Evolutionary conservation across 176 grass and related monocot species (phyloP), one percentile per base, ranked within the genome.

Genomic region (Microstegium vimineum): DNA sequence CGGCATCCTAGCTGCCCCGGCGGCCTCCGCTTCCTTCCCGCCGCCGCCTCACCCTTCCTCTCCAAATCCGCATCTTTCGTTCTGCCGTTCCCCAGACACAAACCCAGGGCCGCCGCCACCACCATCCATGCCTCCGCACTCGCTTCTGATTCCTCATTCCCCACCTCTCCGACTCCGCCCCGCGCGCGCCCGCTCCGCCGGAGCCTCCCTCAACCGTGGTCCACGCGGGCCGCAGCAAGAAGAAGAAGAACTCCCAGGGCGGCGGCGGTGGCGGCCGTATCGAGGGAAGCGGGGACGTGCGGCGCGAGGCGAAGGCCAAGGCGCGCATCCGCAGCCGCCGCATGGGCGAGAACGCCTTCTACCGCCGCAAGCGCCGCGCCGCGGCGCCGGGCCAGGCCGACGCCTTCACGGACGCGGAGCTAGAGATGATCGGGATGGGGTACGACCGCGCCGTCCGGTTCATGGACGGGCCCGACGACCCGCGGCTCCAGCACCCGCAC

Each of bases 391-490:
- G 62, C 1, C 76, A 90, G 52, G 90, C 95, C 16, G 92, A 98
- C 69, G 59, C 71, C 41, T 98, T 98, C 87, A 91, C 86, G 43
- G 92, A 98, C 33, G 92, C 77, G 43, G 96, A 95, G 87, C 84
- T 98, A 15, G 83, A 95, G 82, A 94, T 92, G 86, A 90, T 95
- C 59, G 90, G 95, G 13, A 73, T 98, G 76, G 95, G 95, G 61
- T 98, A 98, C 73, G 90, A 98, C 89, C 92, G 96, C 42, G 41
- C 86, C 73, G 93, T 95, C 20, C 90, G 96, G 67, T 98, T 98
- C 89, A 90, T 98, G 92, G 88, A 88, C 25, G 87, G 93, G 45
- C 93, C 93, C 45, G 89, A 98, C 57, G 93, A 98, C 72, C 95
- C 90, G 75, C 69, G 74, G 23, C 95, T 98, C 71, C 96, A 79